phyloP scores from a whole-genome alignment of 208 protist genomes.

The Naegleria lovaniensis region DNA sequence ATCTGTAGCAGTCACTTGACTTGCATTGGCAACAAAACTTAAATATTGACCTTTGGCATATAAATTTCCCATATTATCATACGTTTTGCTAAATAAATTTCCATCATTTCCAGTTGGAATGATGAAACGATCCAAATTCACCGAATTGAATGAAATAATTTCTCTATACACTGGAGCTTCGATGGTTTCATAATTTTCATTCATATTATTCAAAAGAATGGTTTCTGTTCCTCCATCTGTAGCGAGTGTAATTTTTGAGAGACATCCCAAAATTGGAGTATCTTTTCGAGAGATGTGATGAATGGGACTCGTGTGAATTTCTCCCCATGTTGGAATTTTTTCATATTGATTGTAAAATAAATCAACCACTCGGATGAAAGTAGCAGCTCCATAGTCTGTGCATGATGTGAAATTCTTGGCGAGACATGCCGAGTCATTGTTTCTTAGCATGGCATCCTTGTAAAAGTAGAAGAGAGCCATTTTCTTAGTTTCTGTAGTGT shows the following conservation, averaged over 20 bases:
- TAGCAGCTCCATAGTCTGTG: neutral
- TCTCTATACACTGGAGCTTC: neutral
- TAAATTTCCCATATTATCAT: neutral
- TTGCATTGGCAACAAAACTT: too few species aligned
- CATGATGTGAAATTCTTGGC: neutral
- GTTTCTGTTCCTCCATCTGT: neutral
- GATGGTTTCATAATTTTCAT: neutral
- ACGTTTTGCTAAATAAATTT: neutral
- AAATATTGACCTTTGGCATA: neutral
- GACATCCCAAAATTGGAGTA: neutral
- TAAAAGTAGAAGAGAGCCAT: neutral
- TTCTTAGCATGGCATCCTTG: neutral
- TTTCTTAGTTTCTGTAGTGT: neutral
- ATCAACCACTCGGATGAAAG: neutral
- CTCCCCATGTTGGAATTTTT: neutral
- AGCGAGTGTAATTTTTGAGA: neutral
- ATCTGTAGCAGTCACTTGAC: too few species aligned
- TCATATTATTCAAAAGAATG: neutral
- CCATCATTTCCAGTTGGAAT: neutral
- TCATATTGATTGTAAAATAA: neutral
- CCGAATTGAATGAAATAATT: neutral
- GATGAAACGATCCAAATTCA: neutral
- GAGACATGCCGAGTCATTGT: neutral
- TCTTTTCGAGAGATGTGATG: neutral
- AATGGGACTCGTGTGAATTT: neutral